Percentiles rank a stretch among this genome's conserved stretches.
Conservation (phyloP, 2,329 filamentous ascomycete genomes). For the Beauveria brongniartii region DNA sequence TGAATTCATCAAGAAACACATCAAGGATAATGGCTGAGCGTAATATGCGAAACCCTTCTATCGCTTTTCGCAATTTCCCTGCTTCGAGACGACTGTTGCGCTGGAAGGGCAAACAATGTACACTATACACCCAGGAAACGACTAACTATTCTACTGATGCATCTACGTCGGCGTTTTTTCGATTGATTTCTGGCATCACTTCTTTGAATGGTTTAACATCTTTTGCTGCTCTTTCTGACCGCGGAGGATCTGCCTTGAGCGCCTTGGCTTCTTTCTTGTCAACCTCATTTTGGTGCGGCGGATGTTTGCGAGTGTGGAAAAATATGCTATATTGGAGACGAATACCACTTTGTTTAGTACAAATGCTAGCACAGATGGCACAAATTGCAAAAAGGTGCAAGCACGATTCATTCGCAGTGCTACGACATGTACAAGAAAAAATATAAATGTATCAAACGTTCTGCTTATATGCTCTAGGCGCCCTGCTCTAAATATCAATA, state of each 20-base stretch:
- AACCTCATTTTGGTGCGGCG: not conserved
- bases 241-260: not conserved
- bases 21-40: slow-evolving; percentile 36
- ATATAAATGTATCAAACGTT: not conserved
- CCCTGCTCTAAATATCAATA: not conserved
- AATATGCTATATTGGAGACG: not conserved
- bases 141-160: not conserved
- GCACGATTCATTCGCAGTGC: not conserved
- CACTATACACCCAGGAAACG: not conserved
- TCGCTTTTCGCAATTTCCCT: not conserved
- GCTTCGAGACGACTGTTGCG: not conserved
- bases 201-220: not conserved
- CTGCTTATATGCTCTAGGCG: not conserved
- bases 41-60: no score
- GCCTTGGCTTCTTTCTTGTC: not conserved
- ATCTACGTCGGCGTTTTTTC: slow-evolving; percentile 9
- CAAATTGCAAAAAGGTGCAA: not conserved
- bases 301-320: not conserved
- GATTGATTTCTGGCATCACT: not conserved
- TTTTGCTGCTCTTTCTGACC: not conserved
- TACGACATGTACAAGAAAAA: slow-evolving; percentile 6
- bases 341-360: not conserved
- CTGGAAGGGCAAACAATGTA: not conserved
- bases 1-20: slow-evolving; percentile 69
- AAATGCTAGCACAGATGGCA: not conserved